Base-by-base conservation (phyloP, 768 basidiomycete genomes). In the Amanita jacksonii region DNA sequence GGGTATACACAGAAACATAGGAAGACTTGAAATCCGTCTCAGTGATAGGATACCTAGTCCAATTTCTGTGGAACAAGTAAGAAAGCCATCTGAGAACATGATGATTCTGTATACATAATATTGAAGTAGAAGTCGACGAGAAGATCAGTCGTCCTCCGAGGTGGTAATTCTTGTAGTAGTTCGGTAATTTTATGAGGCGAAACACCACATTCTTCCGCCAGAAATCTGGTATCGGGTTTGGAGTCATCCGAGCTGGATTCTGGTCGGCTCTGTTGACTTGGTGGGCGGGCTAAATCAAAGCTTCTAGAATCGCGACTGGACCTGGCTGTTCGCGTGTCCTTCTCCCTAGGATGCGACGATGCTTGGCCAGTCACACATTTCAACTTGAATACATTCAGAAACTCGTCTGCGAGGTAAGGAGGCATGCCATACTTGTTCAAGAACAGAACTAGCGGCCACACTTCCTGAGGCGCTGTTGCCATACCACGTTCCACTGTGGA, bases 171-270 rank as follows among this genome's bases (percentile, higher is more conserved):
- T 57, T 87, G 80, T 15, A 93, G 68, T 8, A 97, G 74, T 56
- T 94, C 92, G 1, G 84, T 79, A 35, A 97, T 81, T 61, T 91
- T 91, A 49, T 90, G 85, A 1, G 91, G 87, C 13, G 84, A 78
- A 28, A 93, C 88, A 5, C 92, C 92, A 59, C 87, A 97, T 59
- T 97, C 91, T 61, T 86, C 84, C 28, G 94, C 82, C 27, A 97
- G 72, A 35, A 78, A 78, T 57, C 85, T 84, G 38, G 93, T 64
- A 52, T 87, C 91, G 57, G 69, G 67, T 50, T 75, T 73, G 20
- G 62, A 47, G 34, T 71, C 73, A 38, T 66, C 65, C 25, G 43
- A 22, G 40, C 49, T 31, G 52, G 47, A 24, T 6, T 36, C 18
- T 34, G 48, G 50, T 15, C 38, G 22, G 38, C 44, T 43, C 50